Evolutionary conservation across 2,329 filamentous ascomycete genomes (phyloP), one percentile per base, ranked within the genome.

Genomic region (Ophiocordyceps camponoti-leonardi): DNA sequence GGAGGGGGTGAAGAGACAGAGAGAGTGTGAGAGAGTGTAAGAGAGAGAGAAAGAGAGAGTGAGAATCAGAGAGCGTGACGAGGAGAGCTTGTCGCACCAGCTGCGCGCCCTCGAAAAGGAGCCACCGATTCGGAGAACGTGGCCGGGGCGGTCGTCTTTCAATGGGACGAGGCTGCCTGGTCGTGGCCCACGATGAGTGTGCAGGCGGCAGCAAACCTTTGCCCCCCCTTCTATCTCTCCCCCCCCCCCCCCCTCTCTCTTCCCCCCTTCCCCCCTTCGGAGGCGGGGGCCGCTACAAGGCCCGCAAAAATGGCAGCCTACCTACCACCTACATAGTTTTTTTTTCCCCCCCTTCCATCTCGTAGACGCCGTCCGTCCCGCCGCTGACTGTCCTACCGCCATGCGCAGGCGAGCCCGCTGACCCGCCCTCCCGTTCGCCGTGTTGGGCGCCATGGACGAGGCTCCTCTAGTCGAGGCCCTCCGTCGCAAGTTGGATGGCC

Each of bases 401-500:
- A 63, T 63, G 61, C 59, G 55, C 57, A 61, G 55, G 56, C 54
- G 54, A 57, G 50, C 31, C 35, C 26, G 45, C 20, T 53, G 55
- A 52, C 54, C 54, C 53, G 51, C 51, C 53, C 52, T 51, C 56
- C 57, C 55, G 52, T 26, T 26, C 23, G 51, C 49, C 49, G 47
- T 54, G 56, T 53, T 55, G 67, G 54, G 53, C 54, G 54, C 54
- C 49, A 64, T 64, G 61, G 61, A 42, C 40, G 42, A 63, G 54
- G 56, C 66, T 53, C 67, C 56, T 52, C 65, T 76, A 50, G 63
- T 73, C 51, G 64, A 67, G 46, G 67, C 71, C 59, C 67, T 78
- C 56, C 65, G 69, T 52, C 61, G 60, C 53, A 73, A 70, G 66
- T 70, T 75, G 51, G 62, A 60, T 54, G 66, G 76, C 53, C 71